Percentiles rank a stretch among this genome's conserved stretches.
Conservation (phyloP, 805 yeast genomes). For the Candida ficus region DNA sequence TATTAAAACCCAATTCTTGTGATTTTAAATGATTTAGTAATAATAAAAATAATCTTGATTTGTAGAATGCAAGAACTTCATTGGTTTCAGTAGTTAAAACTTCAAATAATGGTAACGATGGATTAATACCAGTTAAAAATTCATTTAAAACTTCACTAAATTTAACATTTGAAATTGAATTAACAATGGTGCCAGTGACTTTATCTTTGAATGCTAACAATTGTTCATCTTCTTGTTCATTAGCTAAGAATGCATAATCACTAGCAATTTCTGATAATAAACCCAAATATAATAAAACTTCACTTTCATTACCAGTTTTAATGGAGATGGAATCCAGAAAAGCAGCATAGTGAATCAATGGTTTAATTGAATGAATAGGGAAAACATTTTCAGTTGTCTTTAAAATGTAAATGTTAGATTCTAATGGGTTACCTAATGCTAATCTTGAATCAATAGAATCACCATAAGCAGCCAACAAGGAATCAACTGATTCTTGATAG, state of each 20-base stretch:
- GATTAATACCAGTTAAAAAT: neutral
- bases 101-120: slow-evolving; percentile 2
- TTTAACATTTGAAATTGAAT: neutral
- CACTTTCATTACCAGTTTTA: too few species aligned
- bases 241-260: slow-evolving; percentile 33
- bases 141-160: neutral
- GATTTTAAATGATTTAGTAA: slow-evolving; percentile 29
- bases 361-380: slow-evolving; percentile 12
- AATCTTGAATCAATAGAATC: slow-evolving; percentile 31
- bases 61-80: slow-evolving; percentile 25
- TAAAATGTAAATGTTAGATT: slow-evolving; percentile 32
- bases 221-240: neutral
- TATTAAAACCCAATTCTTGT: slow-evolving; percentile 4
- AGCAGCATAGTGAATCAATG: slow-evolving; percentile 21
- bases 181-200: neutral
- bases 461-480: slow-evolving; percentile 26
- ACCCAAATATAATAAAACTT: slow-evolving; percentile 25
- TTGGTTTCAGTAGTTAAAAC: neutral
- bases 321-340: too few species aligned
- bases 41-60: slow-evolving; percentile 29
- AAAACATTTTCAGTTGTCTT: slow-evolving; percentile 7
- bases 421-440: slow-evolving; percentile 44
- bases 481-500: slow-evolving; percentile 13
- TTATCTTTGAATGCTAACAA: neutral
- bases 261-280: slow-evolving; percentile 31